These are phyloP conservation scores for Coprinopsis cinerea DNA, from an alignment of 768 basidiomycete species.

Conservation along the genomic window DNA sequence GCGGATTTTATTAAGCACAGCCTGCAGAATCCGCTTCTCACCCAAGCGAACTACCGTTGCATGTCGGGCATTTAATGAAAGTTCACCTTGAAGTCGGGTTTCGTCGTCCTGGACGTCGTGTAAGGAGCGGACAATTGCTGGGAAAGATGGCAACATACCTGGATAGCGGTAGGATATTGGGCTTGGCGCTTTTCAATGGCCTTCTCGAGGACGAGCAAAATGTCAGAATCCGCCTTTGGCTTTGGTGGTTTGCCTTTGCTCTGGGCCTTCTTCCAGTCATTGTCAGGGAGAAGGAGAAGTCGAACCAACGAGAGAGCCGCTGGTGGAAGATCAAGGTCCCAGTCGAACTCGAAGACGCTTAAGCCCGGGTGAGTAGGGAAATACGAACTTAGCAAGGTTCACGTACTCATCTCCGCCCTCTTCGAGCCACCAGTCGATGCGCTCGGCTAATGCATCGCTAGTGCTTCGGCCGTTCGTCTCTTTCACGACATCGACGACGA, in stretches of 20 bases:
- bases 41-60: conserved; percentile 73
- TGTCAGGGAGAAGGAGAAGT: conserved; percentile 48
- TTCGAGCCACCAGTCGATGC: conserved; percentile 94
- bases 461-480: conserved; percentile 14
- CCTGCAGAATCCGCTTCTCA: conserved; percentile 65
- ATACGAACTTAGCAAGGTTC: conserved; percentile 2
- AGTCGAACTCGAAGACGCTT: conserved; percentile 54
- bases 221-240: conserved; percentile 46
- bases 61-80: conserved; percentile 43
- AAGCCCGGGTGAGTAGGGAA: neutral
- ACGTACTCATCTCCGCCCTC: conserved; percentile 84
- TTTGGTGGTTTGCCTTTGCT: conserved; percentile 72
- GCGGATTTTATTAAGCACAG: conserved; percentile 11
- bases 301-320: conserved; percentile 60
- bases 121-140: neutral
- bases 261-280: conserved; percentile 55
- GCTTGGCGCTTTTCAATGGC: conserved; percentile 46
- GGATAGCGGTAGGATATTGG: conserved; percentile 52
- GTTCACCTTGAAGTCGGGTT: conserved; percentile 30
- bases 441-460: conserved; percentile 30
- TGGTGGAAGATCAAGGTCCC: conserved; percentile 44
- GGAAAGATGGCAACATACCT: conserved; percentile 39
- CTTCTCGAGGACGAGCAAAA: conserved; percentile 41
- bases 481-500: conserved; percentile 43
- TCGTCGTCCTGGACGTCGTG: conserved; percentile 40